Evolutionary conservation across 441 rosid genomes (phyloP).

Genomic region (California macrophylla): DNA sequence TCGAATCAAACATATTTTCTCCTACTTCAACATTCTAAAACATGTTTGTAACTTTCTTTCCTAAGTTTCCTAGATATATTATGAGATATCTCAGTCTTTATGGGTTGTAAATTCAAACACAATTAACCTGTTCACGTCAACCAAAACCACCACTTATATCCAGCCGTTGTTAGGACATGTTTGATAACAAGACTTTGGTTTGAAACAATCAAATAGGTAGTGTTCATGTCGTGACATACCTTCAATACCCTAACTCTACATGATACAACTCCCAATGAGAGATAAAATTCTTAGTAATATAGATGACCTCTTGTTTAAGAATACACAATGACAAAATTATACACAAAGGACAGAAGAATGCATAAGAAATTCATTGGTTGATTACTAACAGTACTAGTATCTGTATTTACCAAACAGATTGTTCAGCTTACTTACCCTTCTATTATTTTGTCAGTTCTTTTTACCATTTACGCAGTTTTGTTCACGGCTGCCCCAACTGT

Average conservation of each 20-base stretch:
- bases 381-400: not conserved
- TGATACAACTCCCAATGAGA: not conserved
- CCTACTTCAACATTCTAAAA: not conserved
- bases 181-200: not conserved
- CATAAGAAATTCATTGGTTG: not conserved
- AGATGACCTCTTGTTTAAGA: too few species aligned
- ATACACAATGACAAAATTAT: too few species aligned
- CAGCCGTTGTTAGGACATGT: not conserved
- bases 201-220: not conserved
- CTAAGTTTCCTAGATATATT: not conserved
- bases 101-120: not conserved
- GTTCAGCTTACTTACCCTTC: not conserved
- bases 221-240: not conserved
- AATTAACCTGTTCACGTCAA: not conserved
- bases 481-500: too few species aligned
- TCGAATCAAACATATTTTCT: too few species aligned
- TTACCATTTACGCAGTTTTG: too few species aligned
- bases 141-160: not conserved
- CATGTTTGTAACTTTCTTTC: not conserved
- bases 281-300: too few species aligned
- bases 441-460: not conserved
- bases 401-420: not conserved
- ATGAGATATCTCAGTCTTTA: not conserved
- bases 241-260: not conserved
- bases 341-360: not conserved